Evolutionary conservation across 2,329 filamentous ascomycete species (phyloP), one percentile per base, ranked within the genome.

Genomic region (Anthostomella pinea): DNA sequence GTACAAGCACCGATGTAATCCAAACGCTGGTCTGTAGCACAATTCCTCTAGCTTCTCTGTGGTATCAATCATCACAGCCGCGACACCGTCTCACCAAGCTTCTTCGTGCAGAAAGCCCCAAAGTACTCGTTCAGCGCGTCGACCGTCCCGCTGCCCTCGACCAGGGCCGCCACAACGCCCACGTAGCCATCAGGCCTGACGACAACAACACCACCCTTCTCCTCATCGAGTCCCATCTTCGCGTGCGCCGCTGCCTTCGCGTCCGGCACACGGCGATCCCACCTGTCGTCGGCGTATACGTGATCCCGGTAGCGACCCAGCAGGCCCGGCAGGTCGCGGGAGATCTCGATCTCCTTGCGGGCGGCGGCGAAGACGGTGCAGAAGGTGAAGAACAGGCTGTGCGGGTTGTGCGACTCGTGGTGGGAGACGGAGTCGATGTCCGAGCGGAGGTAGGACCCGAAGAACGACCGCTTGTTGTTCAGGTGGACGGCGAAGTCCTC

Each of bases 121-220:
- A 95, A 96, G 60, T 95, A 96, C 46, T 76, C 72, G 56, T 96
- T 87, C 51, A 96, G 66, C 11, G 82, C 87, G 53, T 94, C 85
- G 1, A 87, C 80, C 0, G 89, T 95, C 11, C 80, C 87, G 39
- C 66, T 78, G 1, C 89, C 90, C 60, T 91, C 83, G 2, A 77
- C 81, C 15, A 96, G 67, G 51, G 73, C 73, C 8, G 85, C 77
- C 4, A 89, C 85, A 43, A 87, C 75, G 15, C 85, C 87, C 18
- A 95, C 83, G 60, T 95, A 93, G 6, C 88, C 88, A 60, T 95
- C 89, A 0, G 90, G 89, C 28, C 89, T 70, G 6, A 94, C 86
- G 8, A 95, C 84, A 2, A 94, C 82, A 2, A 95, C 77, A 38
- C 84, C 88, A 8, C 88, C 88, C 43, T 69, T 74, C 43, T 85